phyloP scores from a whole-genome alignment of 768 basidiomycete genomes.

The Harrya chromipes region DNA sequence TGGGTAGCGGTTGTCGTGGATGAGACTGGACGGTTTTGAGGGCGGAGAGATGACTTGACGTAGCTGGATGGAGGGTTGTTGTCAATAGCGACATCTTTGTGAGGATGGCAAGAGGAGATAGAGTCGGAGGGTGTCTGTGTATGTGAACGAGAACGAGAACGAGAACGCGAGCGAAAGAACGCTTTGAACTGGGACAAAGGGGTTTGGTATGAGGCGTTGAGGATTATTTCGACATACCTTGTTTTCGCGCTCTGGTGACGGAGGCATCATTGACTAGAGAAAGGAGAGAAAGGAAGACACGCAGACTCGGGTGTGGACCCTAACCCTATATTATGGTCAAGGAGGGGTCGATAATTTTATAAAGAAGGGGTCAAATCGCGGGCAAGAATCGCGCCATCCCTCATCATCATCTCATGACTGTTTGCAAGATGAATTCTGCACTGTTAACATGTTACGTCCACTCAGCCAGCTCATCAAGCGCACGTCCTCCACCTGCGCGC shows the following conservation, averaged over 20 bases:
- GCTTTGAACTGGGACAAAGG: constrained; percentile 47
- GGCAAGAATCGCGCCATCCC: constrained; percentile 3
- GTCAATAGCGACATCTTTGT: constrained; percentile 6
- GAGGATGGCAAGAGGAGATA: constrained; percentile 14
- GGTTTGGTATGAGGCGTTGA: not conserved
- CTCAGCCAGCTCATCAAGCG: constrained; percentile 1
- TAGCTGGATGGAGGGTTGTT: constrained; percentile 20
- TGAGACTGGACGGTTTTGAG: constrained; percentile 60
- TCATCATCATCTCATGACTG: too few species aligned
- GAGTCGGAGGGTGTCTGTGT: not conserved
- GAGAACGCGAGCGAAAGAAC: constrained; percentile 53
- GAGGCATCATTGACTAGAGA: too few species aligned
- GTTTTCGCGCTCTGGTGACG: constrained; percentile 20
- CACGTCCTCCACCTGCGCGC: not conserved
- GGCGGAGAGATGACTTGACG: constrained; percentile 43
- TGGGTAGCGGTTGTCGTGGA: constrained; percentile 62
- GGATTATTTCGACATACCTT: constrained; percentile 24
- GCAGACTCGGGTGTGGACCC: too few species aligned
- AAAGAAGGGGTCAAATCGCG: constrained; percentile 5
- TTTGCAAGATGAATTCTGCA: too few species aligned
- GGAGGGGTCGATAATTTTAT: too few species aligned
- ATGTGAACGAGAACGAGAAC: constrained; percentile 39
- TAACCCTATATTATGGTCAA: too few species aligned
- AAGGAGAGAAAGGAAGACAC: too few species aligned
- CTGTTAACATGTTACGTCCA: not conserved